These are phyloP conservation scores for Heterobasidion annosum DNA, from an alignment of 1,284 basidiomycete species.

Conservation along the genomic window DNA sequence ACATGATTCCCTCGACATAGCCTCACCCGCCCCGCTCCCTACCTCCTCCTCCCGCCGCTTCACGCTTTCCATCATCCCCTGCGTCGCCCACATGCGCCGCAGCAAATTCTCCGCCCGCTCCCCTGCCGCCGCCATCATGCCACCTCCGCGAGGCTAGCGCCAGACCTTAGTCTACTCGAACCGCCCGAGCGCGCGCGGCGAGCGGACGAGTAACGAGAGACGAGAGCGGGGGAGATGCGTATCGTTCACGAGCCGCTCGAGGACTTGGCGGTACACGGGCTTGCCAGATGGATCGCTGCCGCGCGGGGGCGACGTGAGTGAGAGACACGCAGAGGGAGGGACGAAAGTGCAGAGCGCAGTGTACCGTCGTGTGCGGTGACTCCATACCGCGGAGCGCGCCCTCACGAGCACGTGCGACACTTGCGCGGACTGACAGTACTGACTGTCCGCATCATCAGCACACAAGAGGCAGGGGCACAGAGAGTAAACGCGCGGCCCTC, in stretches of 20 bases:
- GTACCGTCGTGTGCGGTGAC: constrained; percentile 66
- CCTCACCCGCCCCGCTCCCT: constrained; percentile 6
- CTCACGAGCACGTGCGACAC: too few species aligned
- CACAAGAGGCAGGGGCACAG: neutral
- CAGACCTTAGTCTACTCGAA: constrained; percentile 24
- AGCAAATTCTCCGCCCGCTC: constrained; percentile 64
- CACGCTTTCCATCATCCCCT: constrained; percentile 56
- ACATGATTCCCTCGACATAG: neutral
- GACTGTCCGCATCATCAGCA: too few species aligned
- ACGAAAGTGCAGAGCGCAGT: constrained; percentile 7
- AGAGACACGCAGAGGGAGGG: neutral
- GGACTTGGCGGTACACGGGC: constrained; percentile 84
- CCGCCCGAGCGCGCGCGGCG: constrained; percentile 51
- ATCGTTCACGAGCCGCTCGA: constrained; percentile 75
- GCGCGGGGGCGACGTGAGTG: constrained; percentile 37
- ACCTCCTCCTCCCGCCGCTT: constrained; percentile 64
- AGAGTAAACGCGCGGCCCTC: constrained; percentile 41
- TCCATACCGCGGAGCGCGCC: constrained; percentile 78
- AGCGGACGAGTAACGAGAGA: constrained; percentile 29
- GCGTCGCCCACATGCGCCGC: constrained; percentile 65
- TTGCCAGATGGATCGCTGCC: constrained; percentile 80
- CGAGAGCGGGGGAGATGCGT: neutral
- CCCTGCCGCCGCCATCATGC: constrained; percentile 17
- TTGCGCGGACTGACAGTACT: too few species aligned
- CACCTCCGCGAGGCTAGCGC: constrained; percentile 27